Evolutionary conservation across 805 yeast genomes (phyloP).

Genomic region (Barnettozyma siamensis): DNA sequence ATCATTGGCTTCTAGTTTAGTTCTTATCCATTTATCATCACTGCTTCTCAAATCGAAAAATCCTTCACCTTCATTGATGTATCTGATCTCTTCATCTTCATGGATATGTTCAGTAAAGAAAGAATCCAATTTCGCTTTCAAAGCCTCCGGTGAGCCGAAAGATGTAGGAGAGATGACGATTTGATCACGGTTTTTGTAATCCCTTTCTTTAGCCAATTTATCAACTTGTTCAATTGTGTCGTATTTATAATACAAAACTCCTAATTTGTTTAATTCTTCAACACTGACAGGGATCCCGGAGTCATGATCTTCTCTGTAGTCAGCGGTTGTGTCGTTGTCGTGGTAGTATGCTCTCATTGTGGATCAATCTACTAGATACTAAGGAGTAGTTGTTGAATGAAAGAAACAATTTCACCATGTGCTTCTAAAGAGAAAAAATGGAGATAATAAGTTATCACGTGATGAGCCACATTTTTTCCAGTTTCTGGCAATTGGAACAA

Average conservation of each 20-base stretch:
- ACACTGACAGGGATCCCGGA: slow-evolving; percentile 54
- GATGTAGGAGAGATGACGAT: slow-evolving; percentile 55
- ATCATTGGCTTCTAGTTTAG: slow-evolving; percentile 58
- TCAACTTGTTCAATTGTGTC: slow-evolving; percentile 51
- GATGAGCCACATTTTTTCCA: neutral
- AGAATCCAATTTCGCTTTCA: slow-evolving; percentile 56
- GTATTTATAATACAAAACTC: slow-evolving; percentile 60
- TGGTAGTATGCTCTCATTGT: slow-evolving; percentile 50
- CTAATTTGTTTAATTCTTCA: slow-evolving; percentile 49
- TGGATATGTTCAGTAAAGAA: slow-evolving; percentile 87
- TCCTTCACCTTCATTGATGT: slow-evolving; percentile 84
- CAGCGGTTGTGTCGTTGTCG: slow-evolving; percentile 52
- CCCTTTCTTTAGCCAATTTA: slow-evolving; percentile 57
- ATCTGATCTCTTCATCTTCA: slow-evolving; percentile 95
- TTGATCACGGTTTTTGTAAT: slow-evolving; percentile 75
- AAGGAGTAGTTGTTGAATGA: too few relatives aligned
- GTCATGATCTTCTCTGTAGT: slow-evolving; percentile 66
- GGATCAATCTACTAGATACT: neutral
- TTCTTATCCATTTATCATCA: slow-evolving; percentile 69
- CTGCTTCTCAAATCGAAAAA: slow-evolving; percentile 79
- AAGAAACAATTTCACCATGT: neutral
- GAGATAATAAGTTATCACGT: neutral
- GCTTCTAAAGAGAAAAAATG: neutral
- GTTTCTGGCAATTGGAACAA: too few relatives aligned
- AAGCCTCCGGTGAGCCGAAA: slow-evolving; percentile 59